These are phyloP conservation scores for Tremellales sp. DNA, from an alignment of 1,284 basidiomycete species.

Conservation along the genomic window DNA sequence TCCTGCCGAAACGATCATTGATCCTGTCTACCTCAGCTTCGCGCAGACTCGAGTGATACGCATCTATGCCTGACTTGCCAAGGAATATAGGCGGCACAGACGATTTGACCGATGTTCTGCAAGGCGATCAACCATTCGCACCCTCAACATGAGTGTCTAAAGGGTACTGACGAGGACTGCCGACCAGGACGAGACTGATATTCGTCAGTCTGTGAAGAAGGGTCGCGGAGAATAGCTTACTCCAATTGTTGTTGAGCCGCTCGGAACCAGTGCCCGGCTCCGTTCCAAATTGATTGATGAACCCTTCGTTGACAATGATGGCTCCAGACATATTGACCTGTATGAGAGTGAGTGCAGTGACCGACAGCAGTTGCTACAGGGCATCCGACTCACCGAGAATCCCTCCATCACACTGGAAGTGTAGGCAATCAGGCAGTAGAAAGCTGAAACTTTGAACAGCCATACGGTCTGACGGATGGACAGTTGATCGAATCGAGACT, in stretches of 20 bases:
- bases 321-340: constrained; percentile 5
- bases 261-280: background rate
- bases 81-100: background rate
- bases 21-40: too few species aligned
- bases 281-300: constrained; percentile 15
- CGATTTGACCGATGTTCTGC: background rate
- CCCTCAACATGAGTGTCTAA: too few species aligned
- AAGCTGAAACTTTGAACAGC: constrained; percentile 9
- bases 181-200: background rate
- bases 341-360: too few species aligned
- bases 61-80: too few species aligned
- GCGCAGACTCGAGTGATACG: too few species aligned
- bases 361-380: too few species aligned
- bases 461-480: constrained; percentile 8
- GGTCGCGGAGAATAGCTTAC: background rate
- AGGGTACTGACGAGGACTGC: background rate
- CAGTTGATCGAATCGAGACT: constrained; percentile 13
- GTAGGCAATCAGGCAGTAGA: constrained; percentile 8
- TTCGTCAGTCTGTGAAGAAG: too few species aligned
- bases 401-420: too few species aligned
- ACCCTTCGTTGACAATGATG: constrained; percentile 15
- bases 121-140: too few species aligned
- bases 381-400: too few species aligned
- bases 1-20: constrained; percentile 14
- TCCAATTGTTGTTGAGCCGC: background rate